These are phyloP conservation scores for Fusarium burgessii DNA, from an alignment of 2,329 filamentous ascomycete species.

Conservation along the genomic window DNA sequence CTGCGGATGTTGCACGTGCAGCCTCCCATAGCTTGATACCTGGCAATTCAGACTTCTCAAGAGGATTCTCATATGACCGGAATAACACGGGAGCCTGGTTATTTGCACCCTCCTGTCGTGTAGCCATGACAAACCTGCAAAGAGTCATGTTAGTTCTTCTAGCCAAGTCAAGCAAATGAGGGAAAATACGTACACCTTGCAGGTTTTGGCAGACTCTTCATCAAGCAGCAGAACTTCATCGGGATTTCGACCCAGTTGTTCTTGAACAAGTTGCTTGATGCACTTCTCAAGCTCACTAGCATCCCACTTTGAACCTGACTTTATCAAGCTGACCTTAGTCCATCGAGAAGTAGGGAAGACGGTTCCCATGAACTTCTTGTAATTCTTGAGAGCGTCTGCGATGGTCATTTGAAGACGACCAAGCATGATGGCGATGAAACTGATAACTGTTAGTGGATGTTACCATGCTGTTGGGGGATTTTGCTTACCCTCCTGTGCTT, in stretches of 20 bases:
- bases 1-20: neutral
- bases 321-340: neutral
- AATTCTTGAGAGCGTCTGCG: neutral
- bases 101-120: neutral
- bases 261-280: neutral
- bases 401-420: neutral
- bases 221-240: neutral
- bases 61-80: neutral
- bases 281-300: neutral
- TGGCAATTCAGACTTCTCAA: neutral
- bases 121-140: neutral
- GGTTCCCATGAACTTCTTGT: neutral
- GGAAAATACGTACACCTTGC: neutral
- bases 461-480: fast-evolving
- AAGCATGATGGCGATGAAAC: neutral
- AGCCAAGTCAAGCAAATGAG: no score
- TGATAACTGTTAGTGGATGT: neutral
- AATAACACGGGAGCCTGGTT: neutral
- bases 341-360: neutral
- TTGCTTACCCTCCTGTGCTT: neutral
- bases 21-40: neutral
- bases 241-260: neutral
- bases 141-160: neutral
- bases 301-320: neutral
- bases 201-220: neutral